phyloP scores from a whole-genome alignment of 148 eudicot genomes.

The Chenopodium suecicum region DNA sequence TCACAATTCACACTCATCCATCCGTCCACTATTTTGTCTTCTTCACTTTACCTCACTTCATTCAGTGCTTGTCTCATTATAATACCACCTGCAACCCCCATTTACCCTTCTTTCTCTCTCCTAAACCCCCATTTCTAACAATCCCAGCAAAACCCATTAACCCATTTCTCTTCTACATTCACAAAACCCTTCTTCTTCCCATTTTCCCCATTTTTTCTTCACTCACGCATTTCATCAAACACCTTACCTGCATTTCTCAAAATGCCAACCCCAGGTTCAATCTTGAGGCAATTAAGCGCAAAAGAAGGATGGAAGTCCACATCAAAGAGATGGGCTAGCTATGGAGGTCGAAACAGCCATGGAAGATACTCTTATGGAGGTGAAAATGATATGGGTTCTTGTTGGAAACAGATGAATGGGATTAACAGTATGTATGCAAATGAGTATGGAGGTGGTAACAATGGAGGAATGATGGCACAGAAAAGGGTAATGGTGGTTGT shows the following conservation, averaged over 20 bases:
- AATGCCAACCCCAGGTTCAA: constrained; percentile 61
- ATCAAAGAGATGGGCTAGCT: constrained; percentile 57
- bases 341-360: constrained; percentile 11
- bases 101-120: constrained; percentile 1
- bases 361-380: constrained; percentile 18
- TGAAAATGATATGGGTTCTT: constrained; percentile 26
- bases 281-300: constrained; percentile 71
- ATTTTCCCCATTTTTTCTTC: not conserved
- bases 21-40: constrained; percentile 19
- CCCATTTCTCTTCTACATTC: not conserved
- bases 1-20: not conserved
- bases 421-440: constrained; percentile 27
- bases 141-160: constrained; percentile 5
- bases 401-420: constrained; percentile 60
- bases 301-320: constrained; percentile 58
- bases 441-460: not conserved
- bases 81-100: not conserved
- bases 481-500: constrained; percentile 96
- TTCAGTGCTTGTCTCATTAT: constrained; percentile 13
- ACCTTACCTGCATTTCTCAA: not conserved
- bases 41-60: not conserved
- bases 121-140: not conserved
- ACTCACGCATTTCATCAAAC: constrained; percentile 29
- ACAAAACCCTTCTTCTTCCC: not conserved
- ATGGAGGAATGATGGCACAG: constrained; percentile 32